A percentile compares a stretch with the other conserved stretches of the same genome.
These are phyloP conservation scores for Serendipita sp. DNA, from an alignment of 768 basidiomycete genomes.

Conservation along the genomic window DNA sequence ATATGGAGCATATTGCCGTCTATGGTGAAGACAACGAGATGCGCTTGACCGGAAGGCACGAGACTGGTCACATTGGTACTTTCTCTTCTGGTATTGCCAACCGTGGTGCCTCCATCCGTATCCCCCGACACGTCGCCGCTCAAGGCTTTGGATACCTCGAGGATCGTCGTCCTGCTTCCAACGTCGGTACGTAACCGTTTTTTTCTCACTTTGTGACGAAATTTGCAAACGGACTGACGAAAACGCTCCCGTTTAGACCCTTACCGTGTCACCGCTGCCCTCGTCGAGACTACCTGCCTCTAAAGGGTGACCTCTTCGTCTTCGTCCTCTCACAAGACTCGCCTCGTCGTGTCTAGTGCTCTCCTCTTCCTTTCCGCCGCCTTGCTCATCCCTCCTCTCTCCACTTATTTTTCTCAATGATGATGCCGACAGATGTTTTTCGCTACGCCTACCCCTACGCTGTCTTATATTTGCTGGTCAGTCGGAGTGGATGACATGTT, in stretches of 20 bases:
- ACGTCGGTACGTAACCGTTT: constrained; percentile 53
- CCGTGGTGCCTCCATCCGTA: constrained; percentile 92
- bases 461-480: no score
- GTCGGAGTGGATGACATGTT: no score
- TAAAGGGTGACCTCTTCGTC: background rate
- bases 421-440: no score
- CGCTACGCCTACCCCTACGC: no score
- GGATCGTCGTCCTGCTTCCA: constrained; percentile 93
- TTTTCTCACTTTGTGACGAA: background rate
- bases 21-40: constrained; percentile 98
- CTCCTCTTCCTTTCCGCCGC: background rate
- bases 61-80: constrained; percentile 82
- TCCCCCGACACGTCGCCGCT: constrained; percentile 82
- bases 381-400: background rate
- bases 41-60: constrained; percentile 89
- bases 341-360: background rate
- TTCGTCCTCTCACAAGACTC: background rate
- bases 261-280: constrained; percentile 81
- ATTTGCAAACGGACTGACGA: background rate
- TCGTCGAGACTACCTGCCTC: constrained; percentile 66
- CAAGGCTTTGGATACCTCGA: constrained; percentile 94
- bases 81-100: constrained; percentile 96
- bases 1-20: constrained; percentile 90
- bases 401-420: background rate
- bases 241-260: constrained; percentile 41